Evolutionary conservation across 2,329 filamentous ascomycete species (phyloP), one percentile per base, ranked within the genome.

Genomic region (Reticulascus tulasneorum): DNA sequence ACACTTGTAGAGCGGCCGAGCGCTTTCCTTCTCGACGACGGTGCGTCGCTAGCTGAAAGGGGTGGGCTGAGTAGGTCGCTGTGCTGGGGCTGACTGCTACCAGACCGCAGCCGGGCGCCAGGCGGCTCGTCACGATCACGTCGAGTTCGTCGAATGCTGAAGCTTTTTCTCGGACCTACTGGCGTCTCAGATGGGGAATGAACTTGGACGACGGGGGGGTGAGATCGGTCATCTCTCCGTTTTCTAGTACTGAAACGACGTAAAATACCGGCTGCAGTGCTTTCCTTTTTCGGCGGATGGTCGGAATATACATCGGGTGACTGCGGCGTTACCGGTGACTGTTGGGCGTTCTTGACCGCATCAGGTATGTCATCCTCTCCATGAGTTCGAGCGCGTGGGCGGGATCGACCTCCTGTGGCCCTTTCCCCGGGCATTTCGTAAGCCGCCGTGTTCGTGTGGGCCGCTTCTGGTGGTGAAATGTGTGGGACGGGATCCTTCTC

Each of bases 341-440:
- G 66, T 59, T 81, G 78, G 15, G 84, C 62, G 47, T 80, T 78
- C 59, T 87, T 84, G 56, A 85, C 65, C 7, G 74, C 73, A 31
- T 94, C 86, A 1, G 82, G 75, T 9, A 87, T 75, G 39, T 98
- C 93, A 45, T 97, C 91, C 60, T 97, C 93, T 12, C 91, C 93
- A 54, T 97, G 91, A 1, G 93, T 97, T 47, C 93, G 77, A 23
- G 93, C 89, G 31, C 93, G 77, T 7, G 90, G 88, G 32, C 93
- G 76, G 22, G 86, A 83, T 41, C 91, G 75, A 28, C 87, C 86
- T 27, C 89, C 87, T 1, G 86, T 93, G 9, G 86, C 82, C 54
- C 82, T 90, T 61, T 95, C 89, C 13, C 90, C 90, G 0, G 87
- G 81, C 74, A 95, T 84, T 57, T 96, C 90, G 54, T 93, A 94